Conservation (phyloP, 2,329 filamentous ascomycete genomes). For the Trichoderma arundinaceum region DNA sequence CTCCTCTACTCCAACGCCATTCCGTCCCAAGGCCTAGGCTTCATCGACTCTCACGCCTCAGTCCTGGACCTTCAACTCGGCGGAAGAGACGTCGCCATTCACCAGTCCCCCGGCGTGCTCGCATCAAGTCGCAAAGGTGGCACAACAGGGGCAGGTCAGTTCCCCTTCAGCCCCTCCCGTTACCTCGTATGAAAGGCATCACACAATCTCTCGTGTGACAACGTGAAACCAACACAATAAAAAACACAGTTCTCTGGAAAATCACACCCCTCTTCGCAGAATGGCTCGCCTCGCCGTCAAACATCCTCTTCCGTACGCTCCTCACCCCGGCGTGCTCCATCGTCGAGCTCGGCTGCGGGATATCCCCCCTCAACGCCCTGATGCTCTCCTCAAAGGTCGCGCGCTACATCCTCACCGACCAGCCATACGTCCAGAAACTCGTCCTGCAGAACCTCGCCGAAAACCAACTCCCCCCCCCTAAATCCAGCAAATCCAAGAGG, state of each 20-base stretch:
- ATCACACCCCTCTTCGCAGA: slow-evolving; percentile 81
- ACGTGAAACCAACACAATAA: neutral
- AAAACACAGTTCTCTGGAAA: slow-evolving; percentile 79
- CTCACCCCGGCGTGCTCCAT: slow-evolving; percentile 56
- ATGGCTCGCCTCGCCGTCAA: slow-evolving; percentile 72
- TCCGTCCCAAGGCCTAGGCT: slow-evolving; percentile 79
- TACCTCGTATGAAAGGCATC: neutral
- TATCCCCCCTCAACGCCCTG: slow-evolving; percentile 79
- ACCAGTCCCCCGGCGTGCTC: slow-evolving; percentile 83
- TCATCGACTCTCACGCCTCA: slow-evolving; percentile 74
- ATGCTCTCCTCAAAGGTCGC: slow-evolving; percentile 65
- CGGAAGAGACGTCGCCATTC: slow-evolving; percentile 73
- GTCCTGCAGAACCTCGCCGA: slow-evolving; percentile 76
- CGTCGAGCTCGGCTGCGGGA: slow-evolving; percentile 87
- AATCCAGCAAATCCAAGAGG: slow-evolving; percentile 2
- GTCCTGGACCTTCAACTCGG: slow-evolving; percentile 71
- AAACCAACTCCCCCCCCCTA: slow-evolving; percentile 51
- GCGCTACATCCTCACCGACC: slow-evolving; percentile 83
- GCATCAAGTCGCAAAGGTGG: slow-evolving; percentile 72
- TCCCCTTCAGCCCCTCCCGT: neutral
- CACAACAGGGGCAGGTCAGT: slow-evolving; percentile 58
- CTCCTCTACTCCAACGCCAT: slow-evolving; percentile 79
- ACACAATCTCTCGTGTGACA: neutral
- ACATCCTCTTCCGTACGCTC: slow-evolving; percentile 62
- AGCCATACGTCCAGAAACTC: slow-evolving; percentile 79